phyloP scores from a whole-genome alignment of 1,284 basidiomycete genomes.

The Stereum hirsutum region DNA sequence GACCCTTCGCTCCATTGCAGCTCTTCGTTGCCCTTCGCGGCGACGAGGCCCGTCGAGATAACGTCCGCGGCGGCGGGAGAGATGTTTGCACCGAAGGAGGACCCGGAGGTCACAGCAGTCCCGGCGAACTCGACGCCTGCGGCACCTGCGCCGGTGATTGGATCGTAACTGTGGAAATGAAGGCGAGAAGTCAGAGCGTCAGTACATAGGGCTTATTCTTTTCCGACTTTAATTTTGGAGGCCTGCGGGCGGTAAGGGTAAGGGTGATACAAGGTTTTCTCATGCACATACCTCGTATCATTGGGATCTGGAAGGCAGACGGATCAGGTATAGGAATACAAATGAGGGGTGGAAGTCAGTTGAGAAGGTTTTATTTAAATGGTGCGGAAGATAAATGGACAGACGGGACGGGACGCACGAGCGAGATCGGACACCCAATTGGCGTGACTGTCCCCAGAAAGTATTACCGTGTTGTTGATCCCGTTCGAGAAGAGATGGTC shows the following conservation, averaged over 20 bases:
- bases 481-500: constrained; percentile 41
- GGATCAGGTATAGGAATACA: too few relatives aligned
- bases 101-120: constrained; percentile 50
- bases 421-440: constrained; percentile 54
- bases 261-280: constrained; percentile 30
- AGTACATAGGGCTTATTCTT: too few relatives aligned
- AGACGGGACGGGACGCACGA: constrained; percentile 24
- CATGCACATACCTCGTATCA: constrained; percentile 20
- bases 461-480: constrained; percentile 49
- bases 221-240: background rate
- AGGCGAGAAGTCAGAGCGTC: too few relatives aligned
- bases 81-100: constrained; percentile 38
- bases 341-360: too few relatives aligned
- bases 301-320: background rate
- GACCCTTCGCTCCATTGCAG: constrained; percentile 61
- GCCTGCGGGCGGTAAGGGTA: background rate
- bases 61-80: constrained; percentile 30
- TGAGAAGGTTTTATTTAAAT: too few relatives aligned
- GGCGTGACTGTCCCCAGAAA: constrained; percentile 60
- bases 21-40: constrained; percentile 38
- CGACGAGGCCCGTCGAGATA: constrained; percentile 31
- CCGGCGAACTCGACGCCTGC: constrained; percentile 63
- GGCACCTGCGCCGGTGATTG: constrained; percentile 41
- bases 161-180: constrained; percentile 34
- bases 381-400: background rate